Evolutionary conservation across 352 stramenopile species (phyloP), one percentile per base, ranked within the genome.

Genomic region (Phytophthora sp.): DNA sequence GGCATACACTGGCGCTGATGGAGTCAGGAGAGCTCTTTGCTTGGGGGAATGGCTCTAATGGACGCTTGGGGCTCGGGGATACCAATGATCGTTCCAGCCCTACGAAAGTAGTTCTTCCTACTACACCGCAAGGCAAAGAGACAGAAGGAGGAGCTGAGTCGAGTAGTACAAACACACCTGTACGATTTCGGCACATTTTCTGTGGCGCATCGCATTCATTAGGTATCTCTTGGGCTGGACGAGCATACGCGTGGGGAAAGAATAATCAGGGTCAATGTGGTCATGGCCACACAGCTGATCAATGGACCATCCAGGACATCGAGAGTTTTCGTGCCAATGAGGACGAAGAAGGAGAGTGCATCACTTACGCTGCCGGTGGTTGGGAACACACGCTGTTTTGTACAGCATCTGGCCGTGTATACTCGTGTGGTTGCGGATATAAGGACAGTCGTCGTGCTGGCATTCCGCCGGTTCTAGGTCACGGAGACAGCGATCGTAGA

Each of bases 41-140:
- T 0, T 97, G 90, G 88, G 90, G 90, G 11, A 94, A 96, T 47
- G 90, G 88, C 2, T 92, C 85, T 1, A 95, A 96, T 51, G 90
- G 90, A 1, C 79, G 86, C 1, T 71, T 97, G 46, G 89, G 88
- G 0, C 41, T 96, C 9, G 87, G 89, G 1, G 88, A 97, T 61
- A 90, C 76, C 0, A 82, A 77, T 7, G 89, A 97, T 66, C 82
- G 82, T 26, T 81, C 75, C 3, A 81, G 57, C 12, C 85, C 84
- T 18, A 89, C 75, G 1, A 63, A 60, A 54, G 60, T 80, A 4
- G n/a, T 41, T 24, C 26, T 67, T n/a, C 39, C 57, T 35, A 49
- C 21, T 42, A 15, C 8, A 26, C 18, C 27, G 2, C 23, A 33
- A 49, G 18, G 15, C 12, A 62, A 49, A 4, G 20, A 59, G 24